Evolutionary conservation across 2,329 filamentous ascomycete species (phyloP), one percentile per base, ranked within the genome.

Genomic region (Rhynchosporium secalis): DNA sequence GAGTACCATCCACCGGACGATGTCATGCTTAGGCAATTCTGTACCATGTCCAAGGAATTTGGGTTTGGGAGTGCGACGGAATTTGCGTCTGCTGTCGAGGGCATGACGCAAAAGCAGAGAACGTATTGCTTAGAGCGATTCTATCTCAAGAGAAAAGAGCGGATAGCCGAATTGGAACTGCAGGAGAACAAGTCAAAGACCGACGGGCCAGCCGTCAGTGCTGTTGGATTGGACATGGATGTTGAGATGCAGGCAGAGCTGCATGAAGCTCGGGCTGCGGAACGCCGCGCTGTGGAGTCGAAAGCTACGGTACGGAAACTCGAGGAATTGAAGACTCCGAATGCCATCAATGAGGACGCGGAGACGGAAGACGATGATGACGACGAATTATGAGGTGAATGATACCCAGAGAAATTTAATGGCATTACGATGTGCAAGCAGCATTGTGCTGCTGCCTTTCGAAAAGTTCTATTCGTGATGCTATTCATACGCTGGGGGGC

Each of bases 11-110:
- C 94, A 0, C 89, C 91, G 0, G 80, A 83, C 58, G 85, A 88
- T 8, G 90, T 97, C 8, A 85, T 86, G 76, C 82, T 83, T 58
- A 83, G 94, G 20, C 93, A 98, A 71, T 96, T 99, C 71, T 96
- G 92, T 76, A 89, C 87, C 31, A 96, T 98, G 91, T 91, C 92
- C 1, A 83, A 81, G 70, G 85, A 85, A 60, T 90, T 92, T 74
- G 91, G 91, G 0, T 96, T 92, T 72, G 79, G 82, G 1, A 88
- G 85, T 72, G 87, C 88, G 1, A 90, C 86, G 0, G 89, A 95
- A 65, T 98, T 98, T 80, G 95, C 93, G 3, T 78, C 97, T 43
- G 86, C 92, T 13, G 93, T 98, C 3, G 95, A 98, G 76, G 85
- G 87, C 13, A 96, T 92, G 91, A 96, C 90, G 51, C 90, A 94